These are phyloP conservation scores for Agrocybe pediades DNA, from an alignment of 768 basidiomycete genomes.

Conservation along the genomic window DNA sequence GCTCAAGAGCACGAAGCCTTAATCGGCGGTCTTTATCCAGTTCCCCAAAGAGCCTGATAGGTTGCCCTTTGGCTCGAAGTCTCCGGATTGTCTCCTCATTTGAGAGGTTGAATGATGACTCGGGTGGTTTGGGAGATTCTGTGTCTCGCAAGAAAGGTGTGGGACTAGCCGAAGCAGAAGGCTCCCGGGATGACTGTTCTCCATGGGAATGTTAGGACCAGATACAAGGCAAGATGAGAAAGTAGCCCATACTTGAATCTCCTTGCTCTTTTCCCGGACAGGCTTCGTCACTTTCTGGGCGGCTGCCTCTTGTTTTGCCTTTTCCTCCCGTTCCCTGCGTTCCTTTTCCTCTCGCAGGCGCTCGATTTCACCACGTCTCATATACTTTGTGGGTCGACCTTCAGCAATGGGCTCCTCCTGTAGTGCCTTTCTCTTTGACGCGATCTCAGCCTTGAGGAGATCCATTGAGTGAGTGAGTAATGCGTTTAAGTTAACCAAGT, in stretches of 20 bases:
- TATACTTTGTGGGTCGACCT: slow-evolving; percentile 77
- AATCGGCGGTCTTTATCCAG: slow-evolving; percentile 91
- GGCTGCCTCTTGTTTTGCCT: slow-evolving; percentile 36
- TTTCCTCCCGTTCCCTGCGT: slow-evolving; percentile 37
- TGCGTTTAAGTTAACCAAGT: slow-evolving; percentile 2
- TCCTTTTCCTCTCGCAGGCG: slow-evolving; percentile 57
- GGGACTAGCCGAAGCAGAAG: slow-evolving; percentile 43
- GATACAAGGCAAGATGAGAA: slow-evolving; percentile 9
- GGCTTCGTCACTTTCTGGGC: slow-evolving; percentile 31
- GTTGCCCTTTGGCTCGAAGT: slow-evolving; percentile 89
- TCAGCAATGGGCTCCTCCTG: slow-evolving; percentile 40
- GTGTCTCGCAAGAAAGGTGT: slow-evolving; percentile 34
- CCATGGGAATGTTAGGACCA: slow-evolving; percentile 41
- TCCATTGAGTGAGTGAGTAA: slow-evolving; percentile 60
- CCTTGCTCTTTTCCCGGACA: slow-evolving; percentile 28
- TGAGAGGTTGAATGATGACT: slow-evolving; percentile 81
- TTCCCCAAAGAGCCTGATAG: slow-evolving; percentile 93
- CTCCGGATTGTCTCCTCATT: slow-evolving; percentile 91
- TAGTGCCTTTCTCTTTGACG: slow-evolving; percentile 80
- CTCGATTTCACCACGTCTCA: slow-evolving; percentile 91
- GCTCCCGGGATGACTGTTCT: slow-evolving; percentile 47
- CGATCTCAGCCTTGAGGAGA: slow-evolving; percentile 87
- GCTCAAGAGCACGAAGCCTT: slow-evolving; percentile 88
- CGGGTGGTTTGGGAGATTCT: slow-evolving; percentile 43
- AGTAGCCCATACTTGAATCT: slow-evolving; percentile 18